These are phyloP conservation scores for Yarrowia galli DNA, from an alignment of 1,139 yeast species.

Conservation along the genomic window DNA sequence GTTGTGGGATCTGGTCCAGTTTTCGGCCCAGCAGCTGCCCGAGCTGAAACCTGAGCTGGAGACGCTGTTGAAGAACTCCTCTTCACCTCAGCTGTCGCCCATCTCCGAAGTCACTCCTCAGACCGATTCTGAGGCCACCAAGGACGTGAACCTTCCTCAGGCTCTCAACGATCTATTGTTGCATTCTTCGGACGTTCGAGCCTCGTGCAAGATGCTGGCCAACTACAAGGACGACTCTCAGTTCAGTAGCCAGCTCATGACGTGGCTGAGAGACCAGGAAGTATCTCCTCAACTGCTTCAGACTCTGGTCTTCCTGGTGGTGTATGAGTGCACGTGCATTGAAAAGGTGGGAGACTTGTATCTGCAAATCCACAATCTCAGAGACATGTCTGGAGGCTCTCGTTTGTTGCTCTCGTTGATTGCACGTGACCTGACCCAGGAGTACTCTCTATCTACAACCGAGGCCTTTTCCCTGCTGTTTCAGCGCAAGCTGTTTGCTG, in stretches of 20 bases:
- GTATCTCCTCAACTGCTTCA: conserved; percentile 46
- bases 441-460: conserved; percentile 26
- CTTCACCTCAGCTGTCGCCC: conserved; percentile 42
- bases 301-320: conserved; percentile 49
- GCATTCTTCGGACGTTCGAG: conserved; percentile 47
- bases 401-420: conserved; percentile 5
- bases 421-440: conserved; percentile 9
- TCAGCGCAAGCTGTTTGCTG: conserved; percentile 44
- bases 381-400: conserved; percentile 38
- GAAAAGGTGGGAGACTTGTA: conserved; percentile 51
- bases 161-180: conserved; percentile 1
- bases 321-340: conserved; percentile 52
- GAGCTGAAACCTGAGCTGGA: conserved; percentile 45
- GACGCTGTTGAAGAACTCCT: conserved; percentile 42
- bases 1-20: conserved; percentile 45
- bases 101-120: conserved; percentile 45
- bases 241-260: conserved; percentile 44
- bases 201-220: conserved; percentile 34
- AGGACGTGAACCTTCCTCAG: conserved; percentile 9
- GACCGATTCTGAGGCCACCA: conserved; percentile 21
- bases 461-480: conserved; percentile 45
- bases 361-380: conserved; percentile 44
- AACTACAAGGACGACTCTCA: conserved; percentile 16
- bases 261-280: conserved; percentile 46
- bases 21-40: conserved; percentile 42